Evolutionary conservation across 164 flowering plant species (phyloP).

Genomic region (Echeveria elegans): DNA sequence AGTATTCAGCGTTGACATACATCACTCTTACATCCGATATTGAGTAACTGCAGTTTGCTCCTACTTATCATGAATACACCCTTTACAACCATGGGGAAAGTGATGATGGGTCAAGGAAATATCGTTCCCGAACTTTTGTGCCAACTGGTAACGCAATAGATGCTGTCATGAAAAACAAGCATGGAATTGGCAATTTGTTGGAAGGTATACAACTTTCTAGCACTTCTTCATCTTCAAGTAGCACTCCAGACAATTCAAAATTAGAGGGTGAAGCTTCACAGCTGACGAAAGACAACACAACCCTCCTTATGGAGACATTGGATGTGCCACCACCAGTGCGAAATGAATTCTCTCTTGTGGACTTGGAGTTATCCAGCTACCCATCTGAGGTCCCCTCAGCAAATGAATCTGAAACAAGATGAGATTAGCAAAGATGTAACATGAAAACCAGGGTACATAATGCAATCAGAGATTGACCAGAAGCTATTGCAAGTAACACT

Average conservation of each 20-base stretch:
- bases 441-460: neutral
- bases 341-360: neutral
- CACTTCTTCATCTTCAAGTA: constrained; percentile 3
- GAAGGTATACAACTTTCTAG: constrained; percentile 8
- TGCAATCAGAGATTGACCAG: neutral
- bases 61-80: constrained; percentile 87
- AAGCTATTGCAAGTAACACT: neutral
- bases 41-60: constrained; percentile 59
- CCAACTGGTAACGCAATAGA: constrained; percentile 5
- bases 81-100: constrained; percentile 77
- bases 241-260: neutral
- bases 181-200: constrained; percentile 3
- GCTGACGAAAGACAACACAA: neutral
- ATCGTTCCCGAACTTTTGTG: constrained; percentile 37
- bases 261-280: neutral
- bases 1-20: too few relatives aligned
- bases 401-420: neutral
- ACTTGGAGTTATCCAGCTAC: constrained; percentile 7
- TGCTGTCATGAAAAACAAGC: constrained; percentile 5
- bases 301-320: constrained; percentile 5
- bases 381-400: constrained; percentile 9
- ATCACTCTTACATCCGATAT: too few relatives aligned
- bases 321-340: neutral
- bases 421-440: neutral
- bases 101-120: constrained; percentile 72